Percentiles rank a stretch among this genome's conserved stretches.
Conservation (phyloP, 2,329 filamentous ascomycete species). For the Colletotrichum nymphaeae region DNA sequence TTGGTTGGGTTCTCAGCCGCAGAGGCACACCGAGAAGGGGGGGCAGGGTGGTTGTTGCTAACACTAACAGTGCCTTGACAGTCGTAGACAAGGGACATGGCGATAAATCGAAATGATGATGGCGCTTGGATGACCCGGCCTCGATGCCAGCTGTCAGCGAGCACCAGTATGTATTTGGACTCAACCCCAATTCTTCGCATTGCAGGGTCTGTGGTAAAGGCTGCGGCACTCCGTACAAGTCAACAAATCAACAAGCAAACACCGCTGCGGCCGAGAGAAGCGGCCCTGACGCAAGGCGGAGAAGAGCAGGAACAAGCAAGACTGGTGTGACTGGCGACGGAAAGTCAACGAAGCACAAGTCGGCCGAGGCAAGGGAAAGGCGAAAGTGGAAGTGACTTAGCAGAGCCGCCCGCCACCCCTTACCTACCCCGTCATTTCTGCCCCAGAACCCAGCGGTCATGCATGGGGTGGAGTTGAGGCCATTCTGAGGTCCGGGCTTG, state of each 20-base stretch:
- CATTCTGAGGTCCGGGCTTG: conserved; percentile 16
- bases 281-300: neutral
- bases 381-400: neutral
- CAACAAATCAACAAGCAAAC: neutral
- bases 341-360: neutral
- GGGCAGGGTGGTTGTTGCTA: neutral
- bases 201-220: neutral
- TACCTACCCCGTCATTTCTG: neutral
- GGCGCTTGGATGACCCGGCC: neutral
- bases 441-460: neutral
- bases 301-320: neutral
- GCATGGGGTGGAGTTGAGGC: conserved; percentile 2
- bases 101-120: neutral
- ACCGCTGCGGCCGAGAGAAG: neutral
- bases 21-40: neutral
- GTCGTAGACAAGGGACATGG: neutral
- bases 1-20: neutral
- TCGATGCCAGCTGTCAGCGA: conserved; percentile 4
- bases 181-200: neutral
- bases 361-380: neutral
- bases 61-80: neutral
- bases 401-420: neutral
- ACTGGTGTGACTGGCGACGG: too few relatives aligned
- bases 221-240: neutral
- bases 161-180: neutral